Evolutionary conservation across 2,329 filamentous ascomycete species (phyloP).

Genomic region (Esteya vermicola): DNA sequence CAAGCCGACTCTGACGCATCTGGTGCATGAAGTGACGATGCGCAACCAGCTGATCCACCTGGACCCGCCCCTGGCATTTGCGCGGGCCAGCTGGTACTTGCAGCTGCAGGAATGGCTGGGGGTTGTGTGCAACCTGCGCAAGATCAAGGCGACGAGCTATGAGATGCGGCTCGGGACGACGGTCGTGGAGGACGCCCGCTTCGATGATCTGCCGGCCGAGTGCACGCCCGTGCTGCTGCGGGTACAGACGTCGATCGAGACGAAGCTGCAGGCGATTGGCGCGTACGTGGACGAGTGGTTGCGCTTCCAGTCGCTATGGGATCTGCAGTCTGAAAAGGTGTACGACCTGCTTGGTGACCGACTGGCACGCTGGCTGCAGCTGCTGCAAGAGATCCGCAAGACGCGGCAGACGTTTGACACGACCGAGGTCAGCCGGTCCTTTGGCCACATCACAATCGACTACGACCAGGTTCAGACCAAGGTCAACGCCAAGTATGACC

Average conservation of each 20-base stretch:
- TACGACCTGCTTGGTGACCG: slow-evolving; percentile 87
- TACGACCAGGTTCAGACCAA: slow-evolving; percentile 98
- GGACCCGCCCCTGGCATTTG: slow-evolving; percentile 83
- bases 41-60: slow-evolving; percentile 95
- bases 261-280: slow-evolving; percentile 65
- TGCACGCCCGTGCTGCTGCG: slow-evolving; percentile 67
- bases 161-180: slow-evolving; percentile 68
- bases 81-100: slow-evolving; percentile 82
- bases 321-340: slow-evolving; percentile 88
- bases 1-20: slow-evolving; percentile 51
- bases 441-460: slow-evolving; percentile 89
- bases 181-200: slow-evolving; percentile 53
- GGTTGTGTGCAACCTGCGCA: slow-evolving; percentile 79
- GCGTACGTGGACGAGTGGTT: slow-evolving; percentile 95
- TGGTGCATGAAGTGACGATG: slow-evolving; percentile 92
- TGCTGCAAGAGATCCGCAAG: slow-evolving; percentile 94
- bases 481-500: slow-evolving; percentile 97
- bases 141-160: slow-evolving; percentile 90
- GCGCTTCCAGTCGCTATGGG: slow-evolving; percentile 97
- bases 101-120: slow-evolving; percentile 91
- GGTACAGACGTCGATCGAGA: slow-evolving; percentile 74
- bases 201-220: slow-evolving; percentile 69
- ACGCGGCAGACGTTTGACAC: slow-evolving; percentile 94
- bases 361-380: slow-evolving; percentile 80
- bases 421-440: slow-evolving; percentile 80